phyloP scores from a whole-genome alignment of 2,329 filamentous ascomycete species.

The Colletotrichum cereale region DNA sequence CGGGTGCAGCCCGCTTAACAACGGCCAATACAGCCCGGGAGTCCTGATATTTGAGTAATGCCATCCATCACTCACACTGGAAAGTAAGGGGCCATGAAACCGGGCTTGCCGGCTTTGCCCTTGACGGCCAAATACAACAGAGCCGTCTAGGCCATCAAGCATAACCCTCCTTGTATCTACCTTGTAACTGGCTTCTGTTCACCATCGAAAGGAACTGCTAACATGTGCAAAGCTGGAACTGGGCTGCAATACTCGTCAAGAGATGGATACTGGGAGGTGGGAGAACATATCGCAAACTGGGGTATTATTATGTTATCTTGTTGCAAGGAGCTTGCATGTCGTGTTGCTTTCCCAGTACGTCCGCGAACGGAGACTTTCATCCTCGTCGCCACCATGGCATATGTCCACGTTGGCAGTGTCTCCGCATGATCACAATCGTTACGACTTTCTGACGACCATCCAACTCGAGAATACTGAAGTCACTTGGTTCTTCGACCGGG shows the following conservation, averaged over 20 bases:
- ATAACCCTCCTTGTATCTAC: not conserved
- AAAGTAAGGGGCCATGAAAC: not conserved
- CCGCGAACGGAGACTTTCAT: not conserved
- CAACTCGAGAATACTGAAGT: too few species aligned
- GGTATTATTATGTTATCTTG: too few species aligned
- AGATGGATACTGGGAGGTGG: not conserved
- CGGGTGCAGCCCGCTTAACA: not conserved
- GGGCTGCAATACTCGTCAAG: not conserved
- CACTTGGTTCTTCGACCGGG: not conserved
- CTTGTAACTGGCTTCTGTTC: not conserved
- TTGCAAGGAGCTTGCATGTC: not conserved
- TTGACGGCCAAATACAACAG: not conserved
- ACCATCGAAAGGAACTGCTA: not conserved
- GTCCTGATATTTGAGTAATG: not conserved
- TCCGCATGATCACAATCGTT: not conserved
- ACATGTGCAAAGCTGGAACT: not conserved
- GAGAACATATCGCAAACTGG: not conserved
- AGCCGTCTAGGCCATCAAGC: not conserved
- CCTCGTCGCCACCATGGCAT: not conserved
- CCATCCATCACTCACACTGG: not conserved
- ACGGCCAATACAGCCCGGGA: accelerated
- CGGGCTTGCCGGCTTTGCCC: not conserved
- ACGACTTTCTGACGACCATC: not conserved
- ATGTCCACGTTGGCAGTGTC: too few species aligned
- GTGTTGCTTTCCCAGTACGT: not conserved